Evolutionary conservation across 2,329 filamentous ascomycete genomes (phyloP).

Genomic region (Colletotrichum spinosum): DNA sequence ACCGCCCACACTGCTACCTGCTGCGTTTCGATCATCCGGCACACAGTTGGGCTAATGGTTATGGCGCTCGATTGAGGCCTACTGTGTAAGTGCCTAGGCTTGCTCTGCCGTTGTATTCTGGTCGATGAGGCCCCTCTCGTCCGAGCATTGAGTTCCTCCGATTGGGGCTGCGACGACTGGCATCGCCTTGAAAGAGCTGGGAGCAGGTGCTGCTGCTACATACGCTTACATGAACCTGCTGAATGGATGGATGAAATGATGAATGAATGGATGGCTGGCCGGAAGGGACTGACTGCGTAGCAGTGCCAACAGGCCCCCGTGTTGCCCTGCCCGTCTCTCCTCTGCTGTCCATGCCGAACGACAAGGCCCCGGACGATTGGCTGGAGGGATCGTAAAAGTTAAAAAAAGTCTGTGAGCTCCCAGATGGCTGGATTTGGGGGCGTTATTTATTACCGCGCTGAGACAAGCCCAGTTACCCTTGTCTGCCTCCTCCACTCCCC

Average conservation of each 20-base stretch:
- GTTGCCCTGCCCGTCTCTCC: not conserved
- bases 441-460: conserved; percentile 37
- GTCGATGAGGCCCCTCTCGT: not conserved
- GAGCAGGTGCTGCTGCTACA: not conserved
- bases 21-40: conserved; percentile 30
- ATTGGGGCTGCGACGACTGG: conserved; percentile 14
- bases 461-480: conserved; percentile 32
- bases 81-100: not conserved
- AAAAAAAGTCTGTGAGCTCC: conserved; percentile 36
- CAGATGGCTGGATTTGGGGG: conserved; percentile 38
- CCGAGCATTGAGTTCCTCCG: conserved; percentile 31
- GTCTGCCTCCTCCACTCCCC: conserved; percentile 26
- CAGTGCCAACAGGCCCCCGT: conserved; percentile 1
- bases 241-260: not conserved
- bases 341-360: conserved; percentile 23
- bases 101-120: conserved; percentile 2
- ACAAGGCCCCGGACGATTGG: conserved; percentile 34
- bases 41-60: not conserved
- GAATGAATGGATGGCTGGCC: not conserved
- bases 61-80: not conserved
- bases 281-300: conserved; percentile 6
- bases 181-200: conserved; percentile 8
- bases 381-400: conserved; percentile 37
- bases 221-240: too few relatives aligned
- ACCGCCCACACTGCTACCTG: conserved; percentile 31